Percentiles rank a stretch among this genome's conserved stretches.
Conservation (phyloP, 257 asterid species). For the Solanum chiquidenum region DNA sequence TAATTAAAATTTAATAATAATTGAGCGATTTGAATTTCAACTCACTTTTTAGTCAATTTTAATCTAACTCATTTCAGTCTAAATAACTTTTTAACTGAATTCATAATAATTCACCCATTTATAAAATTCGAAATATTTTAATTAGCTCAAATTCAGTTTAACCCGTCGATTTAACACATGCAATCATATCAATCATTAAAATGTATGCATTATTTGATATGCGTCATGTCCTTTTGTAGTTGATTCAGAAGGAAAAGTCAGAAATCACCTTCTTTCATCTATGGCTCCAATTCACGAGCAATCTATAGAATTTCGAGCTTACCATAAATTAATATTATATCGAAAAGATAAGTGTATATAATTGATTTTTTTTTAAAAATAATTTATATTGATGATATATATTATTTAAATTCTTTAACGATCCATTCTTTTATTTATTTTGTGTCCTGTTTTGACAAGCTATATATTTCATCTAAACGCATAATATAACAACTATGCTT, state of each 20-base stretch:
- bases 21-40: background rate
- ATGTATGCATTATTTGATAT: background rate
- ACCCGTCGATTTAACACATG: background rate
- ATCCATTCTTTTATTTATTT: too few relatives aligned
- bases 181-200: background rate
- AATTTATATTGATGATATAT: background rate
- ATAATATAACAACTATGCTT: background rate
- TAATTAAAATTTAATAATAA: background rate
- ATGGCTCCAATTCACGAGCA: background rate
- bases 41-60: background rate
- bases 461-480: background rate
- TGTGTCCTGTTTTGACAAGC: background rate
- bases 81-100: background rate
- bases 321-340: background rate
- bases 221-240: background rate
- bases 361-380: background rate
- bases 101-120: background rate
- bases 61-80: background rate
- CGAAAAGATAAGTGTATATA: background rate
- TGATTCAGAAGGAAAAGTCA: background rate
- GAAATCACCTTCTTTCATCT: background rate
- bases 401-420: background rate
- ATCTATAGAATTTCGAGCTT: background rate
- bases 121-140: background rate
- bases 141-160: background rate